These are phyloP conservation scores for Sarocladiaceae sp. DNA, from an alignment of 2,329 filamentous ascomycete species.

Conservation along the genomic window DNA sequence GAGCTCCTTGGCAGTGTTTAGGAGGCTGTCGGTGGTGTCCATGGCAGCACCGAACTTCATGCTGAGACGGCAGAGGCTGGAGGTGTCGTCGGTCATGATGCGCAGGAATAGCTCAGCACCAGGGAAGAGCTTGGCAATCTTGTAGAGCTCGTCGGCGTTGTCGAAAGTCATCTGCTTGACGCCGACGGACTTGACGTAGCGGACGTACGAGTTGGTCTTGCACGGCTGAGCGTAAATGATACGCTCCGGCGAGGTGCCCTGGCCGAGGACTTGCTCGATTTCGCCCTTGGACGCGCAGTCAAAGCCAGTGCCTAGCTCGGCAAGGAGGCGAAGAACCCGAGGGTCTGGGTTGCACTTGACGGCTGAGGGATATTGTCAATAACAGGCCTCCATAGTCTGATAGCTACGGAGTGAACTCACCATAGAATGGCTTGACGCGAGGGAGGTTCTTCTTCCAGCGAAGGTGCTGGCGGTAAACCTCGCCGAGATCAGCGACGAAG, in stretches of 20 bases:
- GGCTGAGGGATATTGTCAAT: conserved; percentile 47
- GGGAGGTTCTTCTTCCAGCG: conserved; percentile 94
- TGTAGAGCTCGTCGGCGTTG: conserved; percentile 95
- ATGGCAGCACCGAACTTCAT: conserved; percentile 94
- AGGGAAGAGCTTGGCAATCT: conserved; percentile 89
- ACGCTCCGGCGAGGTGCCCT: conserved; percentile 78
- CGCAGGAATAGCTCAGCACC: conserved; percentile 87
- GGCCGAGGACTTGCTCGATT: conserved; percentile 82
- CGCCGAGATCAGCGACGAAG: conserved; percentile 95
- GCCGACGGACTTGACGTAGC: conserved; percentile 74
- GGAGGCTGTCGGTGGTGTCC: conserved; percentile 70
- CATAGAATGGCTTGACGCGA: conserved; percentile 93
- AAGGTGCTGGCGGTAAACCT: conserved; percentile 97
- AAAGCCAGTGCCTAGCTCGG: conserved; percentile 86
- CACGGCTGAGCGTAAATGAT: conserved; percentile 99
- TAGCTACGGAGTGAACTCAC: conserved; percentile 40
- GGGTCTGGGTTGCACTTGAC: conserved; percentile 99
- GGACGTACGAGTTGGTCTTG: conserved; percentile 98
- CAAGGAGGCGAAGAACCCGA: conserved; percentile 80
- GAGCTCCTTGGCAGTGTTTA: conserved; percentile 73
- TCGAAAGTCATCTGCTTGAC: conserved; percentile 99
- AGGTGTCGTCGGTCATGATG: conserved; percentile 93
- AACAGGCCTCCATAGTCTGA: too few relatives aligned
- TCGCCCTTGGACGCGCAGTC: conserved; percentile 97
- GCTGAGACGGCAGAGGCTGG: conserved; percentile 88